A percentile compares a stretch with the other conserved stretches of the same genome.
phyloP scores from a whole-genome alignment of 352 stramenopile genomes.

The Blastocystis sp. region DNA sequence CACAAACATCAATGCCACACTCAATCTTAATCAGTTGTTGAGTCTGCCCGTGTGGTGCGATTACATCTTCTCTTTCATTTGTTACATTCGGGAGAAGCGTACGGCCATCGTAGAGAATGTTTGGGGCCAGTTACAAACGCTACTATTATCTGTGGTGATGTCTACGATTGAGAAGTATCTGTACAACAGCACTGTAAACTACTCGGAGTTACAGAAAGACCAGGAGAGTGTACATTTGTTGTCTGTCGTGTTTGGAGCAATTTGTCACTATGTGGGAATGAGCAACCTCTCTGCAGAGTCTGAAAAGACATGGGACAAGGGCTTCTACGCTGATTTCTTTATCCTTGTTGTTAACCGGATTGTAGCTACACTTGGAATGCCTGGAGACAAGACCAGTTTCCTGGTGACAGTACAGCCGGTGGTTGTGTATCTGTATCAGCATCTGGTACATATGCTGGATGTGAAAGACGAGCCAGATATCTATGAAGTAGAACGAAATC shows the following conservation, averaged over 20 bases:
- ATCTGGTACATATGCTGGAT: not conserved
- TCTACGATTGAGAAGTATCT: constrained; percentile 31
- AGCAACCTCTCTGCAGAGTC: not conserved
- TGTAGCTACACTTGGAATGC: constrained; percentile 14
- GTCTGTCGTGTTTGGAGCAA: constrained; percentile 16
- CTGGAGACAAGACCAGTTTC: not conserved
- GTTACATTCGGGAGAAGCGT: not conserved
- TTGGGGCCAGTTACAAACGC: constrained; percentile 15
- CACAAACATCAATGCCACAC: constrained; percentile 25
- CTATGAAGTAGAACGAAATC: constrained; percentile 11
- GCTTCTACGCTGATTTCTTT: constrained; percentile 26
- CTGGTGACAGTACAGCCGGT: not conserved
- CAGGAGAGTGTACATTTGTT: not conserved
- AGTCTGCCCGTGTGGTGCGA: not conserved
- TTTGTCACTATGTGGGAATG: not conserved
- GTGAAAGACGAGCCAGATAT: not conserved
- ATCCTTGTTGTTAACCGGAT: constrained; percentile 17
- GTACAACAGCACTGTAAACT: not conserved
- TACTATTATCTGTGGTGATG: constrained; percentile 1
- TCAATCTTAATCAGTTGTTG: constrained; percentile 10
- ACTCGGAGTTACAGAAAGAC: not conserved
- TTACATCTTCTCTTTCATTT: constrained; percentile 13
- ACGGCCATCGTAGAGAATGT: not conserved
- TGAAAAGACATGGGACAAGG: not conserved
- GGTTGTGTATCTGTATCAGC: not conserved